phyloP scores from a whole-genome alignment of 345 rosid genomes.

The Noccaea caerulescens region DNA sequence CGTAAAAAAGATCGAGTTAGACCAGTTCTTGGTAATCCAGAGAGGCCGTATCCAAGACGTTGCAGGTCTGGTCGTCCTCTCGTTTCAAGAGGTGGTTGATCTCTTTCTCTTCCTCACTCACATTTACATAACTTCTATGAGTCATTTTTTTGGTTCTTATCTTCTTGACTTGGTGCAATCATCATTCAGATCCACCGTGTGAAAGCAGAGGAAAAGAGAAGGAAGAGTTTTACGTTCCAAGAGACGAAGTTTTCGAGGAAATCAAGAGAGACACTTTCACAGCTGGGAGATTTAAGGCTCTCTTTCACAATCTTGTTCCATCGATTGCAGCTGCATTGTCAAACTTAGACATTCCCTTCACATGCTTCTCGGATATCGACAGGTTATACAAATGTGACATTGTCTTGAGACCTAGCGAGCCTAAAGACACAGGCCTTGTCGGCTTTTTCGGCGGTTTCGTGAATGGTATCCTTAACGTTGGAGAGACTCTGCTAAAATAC shows the following conservation, averaged over 20 bases:
- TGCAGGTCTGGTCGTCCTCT: slow-evolving; percentile 92
- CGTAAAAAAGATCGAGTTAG: slow-evolving; percentile 69
- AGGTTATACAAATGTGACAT: slow-evolving; percentile 67
- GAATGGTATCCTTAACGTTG: slow-evolving; percentile 56
- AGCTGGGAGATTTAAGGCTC: slow-evolving; percentile 83
- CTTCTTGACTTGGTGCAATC: slow-evolving; percentile 12
- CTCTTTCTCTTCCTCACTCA: slow-evolving; percentile 10
- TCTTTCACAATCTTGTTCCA: slow-evolving; percentile 92
- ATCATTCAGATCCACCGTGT: slow-evolving; percentile 54
- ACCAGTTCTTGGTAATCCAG: slow-evolving; percentile 63
- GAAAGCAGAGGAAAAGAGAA: slow-evolving; percentile 88
- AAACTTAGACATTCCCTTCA: slow-evolving; percentile 75
- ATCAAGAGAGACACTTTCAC: slow-evolving; percentile 79
- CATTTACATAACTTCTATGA: neutral
- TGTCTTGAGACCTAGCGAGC: slow-evolving; percentile 52
- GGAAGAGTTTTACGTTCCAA: slow-evolving; percentile 82
- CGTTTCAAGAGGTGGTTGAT: slow-evolving; percentile 56
- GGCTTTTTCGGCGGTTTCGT: slow-evolving; percentile 44
- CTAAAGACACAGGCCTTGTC: slow-evolving; percentile 34
- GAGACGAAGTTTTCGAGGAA: slow-evolving; percentile 96
- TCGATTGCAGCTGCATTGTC: slow-evolving; percentile 77
- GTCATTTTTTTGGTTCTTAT: neutral
- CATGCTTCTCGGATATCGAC: slow-evolving; percentile 92
- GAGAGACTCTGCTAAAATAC: slow-evolving; percentile 67
- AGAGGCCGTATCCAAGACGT: slow-evolving; percentile 88